Evolutionary conservation across 495 filamentous ascomycete genomes (phyloP), one percentile per base, ranked within the genome.

Genomic region (Poronia punctata): DNA sequence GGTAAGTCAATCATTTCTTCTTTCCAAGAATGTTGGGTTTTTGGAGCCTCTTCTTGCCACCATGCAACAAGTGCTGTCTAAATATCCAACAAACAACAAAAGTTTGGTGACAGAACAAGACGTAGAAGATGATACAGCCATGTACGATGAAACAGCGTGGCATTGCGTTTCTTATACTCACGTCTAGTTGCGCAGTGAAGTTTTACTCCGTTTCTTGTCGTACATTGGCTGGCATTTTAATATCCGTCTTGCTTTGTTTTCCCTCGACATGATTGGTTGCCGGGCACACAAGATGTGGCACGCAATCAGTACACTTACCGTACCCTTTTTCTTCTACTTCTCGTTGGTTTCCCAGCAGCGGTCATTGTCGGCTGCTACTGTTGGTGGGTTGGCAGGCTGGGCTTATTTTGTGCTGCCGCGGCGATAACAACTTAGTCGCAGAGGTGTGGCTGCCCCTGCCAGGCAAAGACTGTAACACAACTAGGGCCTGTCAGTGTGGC

Each of bases 1-100:
- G 67, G 64, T 69, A 49, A 52, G 67, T 66, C 31, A 24, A 11
- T 21, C 34, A 8, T 38, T 35, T 19, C 44, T 32, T 35, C 22
- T 38, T 24, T 26, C 26, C 30, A 6, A 19, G 7, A 12, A 11
- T n/a, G n/a, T n/a, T n/a, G n/a, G n/a, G n/a, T n/a, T n/a, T n/a
- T n/a, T n/a, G n/a, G n/a, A n/a, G n/a, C n/a, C n/a, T n/a, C n/a
- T n/a, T n/a, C n/a, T n/a, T n/a, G n/a, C n/a, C n/a, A n/a, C n/a
- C n/a, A n/a, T n/a, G n/a, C n/a, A n/a, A n/a, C n/a, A n/a, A n/a
- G n/a, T n/a, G n/a, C n/a, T n/a, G n/a, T n/a, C n/a, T n/a, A n/a
- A n/a, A n/a, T n/a, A n/a, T n/a, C n/a, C n/a, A n/a, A n/a, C n/a
- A n/a, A n/a, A n/a, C n/a, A n/a, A n/a, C n/a, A n/a, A n/a, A n/a